A percentile compares a stretch with the other conserved stretches of the same genome.
Conservation (phyloP, 1,284 basidiomycete species). For the Schizophyllum amplum region DNA sequence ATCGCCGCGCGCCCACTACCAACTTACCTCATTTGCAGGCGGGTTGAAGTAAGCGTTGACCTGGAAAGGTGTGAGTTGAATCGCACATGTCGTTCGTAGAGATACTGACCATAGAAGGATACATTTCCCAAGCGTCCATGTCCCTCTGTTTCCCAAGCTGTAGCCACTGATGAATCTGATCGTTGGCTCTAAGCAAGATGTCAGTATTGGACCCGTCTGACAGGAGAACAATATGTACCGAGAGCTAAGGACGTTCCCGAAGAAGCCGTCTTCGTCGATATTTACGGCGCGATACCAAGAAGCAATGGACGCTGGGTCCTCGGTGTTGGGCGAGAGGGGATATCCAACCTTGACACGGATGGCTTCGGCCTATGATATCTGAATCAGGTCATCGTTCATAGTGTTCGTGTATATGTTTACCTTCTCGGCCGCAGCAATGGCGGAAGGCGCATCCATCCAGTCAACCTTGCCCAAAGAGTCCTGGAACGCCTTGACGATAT, state of each 20-base stretch:
- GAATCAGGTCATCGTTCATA: conserved; percentile 1
- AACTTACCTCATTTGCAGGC: conserved; percentile 62
- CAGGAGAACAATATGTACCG: no score
- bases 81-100: conserved; percentile 52
- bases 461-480: conserved; percentile 66
- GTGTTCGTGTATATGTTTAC: conserved; percentile 22
- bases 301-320: conserved; percentile 60
- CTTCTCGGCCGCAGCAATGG: conserved; percentile 80
- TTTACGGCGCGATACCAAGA: conserved; percentile 70
- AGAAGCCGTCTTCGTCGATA: conserved; percentile 67
- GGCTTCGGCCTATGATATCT: conserved; percentile 51
- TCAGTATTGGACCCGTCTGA: no score
- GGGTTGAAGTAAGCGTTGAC: conserved; percentile 83
- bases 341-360: conserved; percentile 85
- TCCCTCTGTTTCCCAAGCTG: conserved; percentile 70
- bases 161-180: conserved; percentile 64
- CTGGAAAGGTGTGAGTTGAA: conserved; percentile 42
- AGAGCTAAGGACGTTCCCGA: conserved; percentile 77
- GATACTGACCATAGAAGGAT: conserved; percentile 72
- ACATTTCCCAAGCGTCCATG: conserved; percentile 83
- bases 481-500: conserved; percentile 83
- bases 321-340: conserved; percentile 80
- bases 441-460: conserved; percentile 91
- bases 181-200: conserved; percentile 51
- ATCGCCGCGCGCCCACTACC: not conserved